Base-by-base conservation (phyloP, 768 basidiomycete species). In the Trichaptum fuscoviolaceum region DNA sequence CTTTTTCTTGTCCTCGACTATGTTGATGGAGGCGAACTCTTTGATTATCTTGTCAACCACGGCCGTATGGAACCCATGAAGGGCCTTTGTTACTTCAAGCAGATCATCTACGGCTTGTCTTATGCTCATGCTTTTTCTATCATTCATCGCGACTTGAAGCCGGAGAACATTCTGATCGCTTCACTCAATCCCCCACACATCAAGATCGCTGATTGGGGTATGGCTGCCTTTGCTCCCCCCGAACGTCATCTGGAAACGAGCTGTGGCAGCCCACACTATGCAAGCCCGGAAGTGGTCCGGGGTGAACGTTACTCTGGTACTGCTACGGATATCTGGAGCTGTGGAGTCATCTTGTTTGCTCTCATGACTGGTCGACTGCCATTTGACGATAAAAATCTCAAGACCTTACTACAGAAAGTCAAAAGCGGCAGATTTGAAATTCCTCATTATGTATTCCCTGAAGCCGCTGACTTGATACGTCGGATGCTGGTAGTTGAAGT, bases 191-290 rank as follows among this genome's bases (percentile, higher is more conserved):
- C 90, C 34, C 90, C 90, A 42, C 82, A 94, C 73, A 85, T 99
- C 81, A 99, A 98, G 82, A 92, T 99, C 58, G 96, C 95, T 25
- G 96, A 98, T 77, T 98, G 96, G 87, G 96, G 96, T 24, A 97
- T 98, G 96, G 96, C 96, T 26, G 93, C 96, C 10, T 93, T 97
- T 73, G 93, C 95, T 67, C 90, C 91, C 57, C 92, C 91, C 52
- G 85, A 88, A 57, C 83, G 90, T 58, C 84, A 95, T 70, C 85
- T 97, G 27, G 93, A 96, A 78, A 98, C 96, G 1, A 94, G 92
- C 73, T 98, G 96, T 73, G 96, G 96, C 7, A 93, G 91, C 68
- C 96, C 96, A 68, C 96, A 99, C 77, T 99, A 99, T 69, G 96
- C 95, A 5, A 93, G 91, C 72, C 96, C 96, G 1, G 96, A 99